Evolutionary conservation across 305 asterid genomes (phyloP), one percentile per base, ranked within the genome.

Genomic region (Andrographis paniculata): DNA sequence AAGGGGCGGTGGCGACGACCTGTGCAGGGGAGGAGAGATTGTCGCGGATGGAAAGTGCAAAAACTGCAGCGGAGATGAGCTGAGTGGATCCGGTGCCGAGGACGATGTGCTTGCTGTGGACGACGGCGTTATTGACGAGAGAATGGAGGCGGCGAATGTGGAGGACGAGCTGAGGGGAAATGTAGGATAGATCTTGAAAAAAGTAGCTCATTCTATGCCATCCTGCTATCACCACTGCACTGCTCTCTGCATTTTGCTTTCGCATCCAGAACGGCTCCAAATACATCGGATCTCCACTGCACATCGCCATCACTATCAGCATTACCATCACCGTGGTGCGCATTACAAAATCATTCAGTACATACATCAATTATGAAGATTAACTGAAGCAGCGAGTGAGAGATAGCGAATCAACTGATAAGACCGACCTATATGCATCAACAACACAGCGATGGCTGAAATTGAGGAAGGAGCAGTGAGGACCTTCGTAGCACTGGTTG

Each of bases 151-250:
- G 59, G 1, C 73, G 65, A 6, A 82, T 69, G 39, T 50, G 61
- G 2, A 30, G 44, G 21, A 58, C 65, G 14, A 80, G 87, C 64
- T 63, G 56, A 1, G 58, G 59, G 31, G 86, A 80, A 48, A 67
- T 8, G 41, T 0, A 17, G 43, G 65, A 11, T 0, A 30, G 3
- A 37, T 63, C 75, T 4, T 49, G 5, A 37, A 55, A 81, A 2
- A 1, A 0, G 46, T 82, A 78, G 56, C 87, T 73, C 93, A 78
- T 81, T 42, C 92, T 60, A 42, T 77, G 84, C 87, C 92, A 77
- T 1, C 92, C 86, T 17, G 81, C 7, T 1, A 74, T 43, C 1
- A 77, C 16, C 8, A 77, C 45, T 17, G 87, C 79, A 65, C 84
- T 69, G 14, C 55, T 56, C 3, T 58, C 71, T 23, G 81, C 76